Percentiles rank a stretch among this genome's conserved stretches.
phyloP scores from a whole-genome alignment of 73 alveolate species.

The Paramecium tetraurelia region DNA sequence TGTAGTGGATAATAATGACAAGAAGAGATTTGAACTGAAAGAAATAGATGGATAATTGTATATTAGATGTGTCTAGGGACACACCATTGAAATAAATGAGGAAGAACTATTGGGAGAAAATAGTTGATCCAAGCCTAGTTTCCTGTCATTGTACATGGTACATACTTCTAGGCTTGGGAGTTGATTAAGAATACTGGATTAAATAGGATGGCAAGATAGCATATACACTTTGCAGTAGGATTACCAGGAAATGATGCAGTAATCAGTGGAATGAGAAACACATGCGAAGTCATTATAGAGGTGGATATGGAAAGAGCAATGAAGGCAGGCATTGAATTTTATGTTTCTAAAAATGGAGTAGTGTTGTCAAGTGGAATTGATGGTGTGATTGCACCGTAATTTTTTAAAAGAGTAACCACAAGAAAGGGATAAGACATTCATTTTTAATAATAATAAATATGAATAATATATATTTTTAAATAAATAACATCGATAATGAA shows the following conservation, averaged over 20 bases:
- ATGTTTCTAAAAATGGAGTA: conserved; percentile 76
- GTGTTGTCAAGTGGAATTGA: conserved; percentile 77
- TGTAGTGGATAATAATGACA: conserved; percentile 76
- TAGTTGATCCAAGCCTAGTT: conserved; percentile 41
- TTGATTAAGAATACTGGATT: conserved; percentile 72
- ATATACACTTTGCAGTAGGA: conserved; percentile 81
- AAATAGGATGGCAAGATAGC: conserved; percentile 81
- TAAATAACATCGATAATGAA: neutral
- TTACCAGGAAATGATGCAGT: conserved; percentile 78
- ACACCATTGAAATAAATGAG: conserved; percentile 76
- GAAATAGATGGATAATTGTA: conserved; percentile 63
- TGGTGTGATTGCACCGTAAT: conserved; percentile 79
- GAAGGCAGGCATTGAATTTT: conserved; percentile 76
- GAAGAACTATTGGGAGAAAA: conserved; percentile 69
- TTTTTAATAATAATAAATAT: neutral
- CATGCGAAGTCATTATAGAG: conserved; percentile 70
- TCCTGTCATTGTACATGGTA: conserved; percentile 79
- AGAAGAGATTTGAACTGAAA: conserved; percentile 71
- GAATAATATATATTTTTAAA: neutral
- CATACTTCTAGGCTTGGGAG: conserved; percentile 66
- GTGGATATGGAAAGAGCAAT: conserved; percentile 75
- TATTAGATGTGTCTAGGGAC: conserved; percentile 88
- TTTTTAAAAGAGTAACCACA: conserved; percentile 67
- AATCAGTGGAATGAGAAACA: conserved; percentile 84
- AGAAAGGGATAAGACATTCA: neutral